These are phyloP conservation scores for Aspergillus aculeatinus DNA, from an alignment of 2,329 filamentous ascomycete species.

Conservation along the genomic window DNA sequence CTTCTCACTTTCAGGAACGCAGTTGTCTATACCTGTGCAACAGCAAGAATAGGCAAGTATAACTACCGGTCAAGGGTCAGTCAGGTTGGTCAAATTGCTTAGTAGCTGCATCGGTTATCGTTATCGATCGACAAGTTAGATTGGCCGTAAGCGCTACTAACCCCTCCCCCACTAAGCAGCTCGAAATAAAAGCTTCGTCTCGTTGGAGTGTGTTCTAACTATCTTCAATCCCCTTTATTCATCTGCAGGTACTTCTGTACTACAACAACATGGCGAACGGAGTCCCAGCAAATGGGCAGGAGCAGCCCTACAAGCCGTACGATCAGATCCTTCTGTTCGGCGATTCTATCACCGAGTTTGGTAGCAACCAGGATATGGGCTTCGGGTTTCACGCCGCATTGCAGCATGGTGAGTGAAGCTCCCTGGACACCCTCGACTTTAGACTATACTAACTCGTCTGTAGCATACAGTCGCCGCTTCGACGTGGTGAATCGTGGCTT, in stretches of 20 bases:
- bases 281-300: constrained; percentile 6
- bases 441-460: constrained; percentile 10
- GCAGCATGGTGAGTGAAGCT: constrained; percentile 59
- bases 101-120: not conserved
- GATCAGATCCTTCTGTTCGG: constrained; percentile 82
- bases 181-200: not conserved
- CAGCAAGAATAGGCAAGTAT: too few species aligned
- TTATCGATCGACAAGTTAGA: not conserved
- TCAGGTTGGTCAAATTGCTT: not conserved
- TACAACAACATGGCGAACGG: constrained; percentile 9
- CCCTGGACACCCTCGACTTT: not conserved
- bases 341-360: constrained; percentile 79
- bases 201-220: not conserved
- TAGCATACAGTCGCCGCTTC: constrained; percentile 72
- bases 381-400: constrained; percentile 74
- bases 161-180: not conserved
- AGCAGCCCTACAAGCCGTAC: constrained; percentile 47
- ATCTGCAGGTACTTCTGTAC: not conserved
- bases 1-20: too few species aligned
- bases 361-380: constrained; percentile 60
- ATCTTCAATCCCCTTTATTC: not conserved
- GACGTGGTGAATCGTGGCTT: constrained; percentile 89
- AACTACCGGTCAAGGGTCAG: too few species aligned
- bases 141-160: not conserved
- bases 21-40: too few species aligned